Evolutionary conservation across 2,329 filamentous ascomycete genomes (phyloP).

Genomic region (Penicillium psychrosexuale): DNA sequence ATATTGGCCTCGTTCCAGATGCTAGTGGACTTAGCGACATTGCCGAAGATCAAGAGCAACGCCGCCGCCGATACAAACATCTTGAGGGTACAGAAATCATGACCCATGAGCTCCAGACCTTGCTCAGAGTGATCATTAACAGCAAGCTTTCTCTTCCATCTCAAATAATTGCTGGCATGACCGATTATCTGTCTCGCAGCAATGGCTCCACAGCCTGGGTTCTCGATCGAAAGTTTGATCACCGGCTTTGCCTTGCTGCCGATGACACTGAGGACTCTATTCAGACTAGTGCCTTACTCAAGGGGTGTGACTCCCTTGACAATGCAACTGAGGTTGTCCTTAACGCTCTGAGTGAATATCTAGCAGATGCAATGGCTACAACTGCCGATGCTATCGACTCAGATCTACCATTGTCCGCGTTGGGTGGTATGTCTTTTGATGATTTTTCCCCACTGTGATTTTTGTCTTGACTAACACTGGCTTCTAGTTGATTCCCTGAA

Average conservation of each 20-base stretch:
- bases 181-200: conserved; percentile 16
- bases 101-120: conserved; percentile 17
- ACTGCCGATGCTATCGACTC: conserved; percentile 20
- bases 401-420: conserved; percentile 21
- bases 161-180: conserved; percentile 23
- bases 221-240: conserved; percentile 24
- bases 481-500: conserved; percentile 23
- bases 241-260: conserved; percentile 13
- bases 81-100: conserved; percentile 22
- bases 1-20: conserved; percentile 24
- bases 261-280: conserved; percentile 4
- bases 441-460: not conserved
- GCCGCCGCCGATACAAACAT: conserved; percentile 20
- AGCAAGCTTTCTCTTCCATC: conserved; percentile 14
- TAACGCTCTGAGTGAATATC: conserved; percentile 17
- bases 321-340: conserved; percentile 13
- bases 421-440: conserved; percentile 17
- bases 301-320: conserved; percentile 8
- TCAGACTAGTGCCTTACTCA: conserved; percentile 11
- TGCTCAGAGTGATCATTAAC: conserved; percentile 19
- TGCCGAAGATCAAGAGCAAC: conserved; percentile 16
- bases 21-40: conserved; percentile 22
- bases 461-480: conserved; percentile 1
- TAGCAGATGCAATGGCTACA: conserved; percentile 22
- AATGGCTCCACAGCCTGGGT: conserved; percentile 13